Base-by-base conservation (phyloP, 2,329 filamentous ascomycete genomes). In the Colletotrichum ledebouriae region DNA sequence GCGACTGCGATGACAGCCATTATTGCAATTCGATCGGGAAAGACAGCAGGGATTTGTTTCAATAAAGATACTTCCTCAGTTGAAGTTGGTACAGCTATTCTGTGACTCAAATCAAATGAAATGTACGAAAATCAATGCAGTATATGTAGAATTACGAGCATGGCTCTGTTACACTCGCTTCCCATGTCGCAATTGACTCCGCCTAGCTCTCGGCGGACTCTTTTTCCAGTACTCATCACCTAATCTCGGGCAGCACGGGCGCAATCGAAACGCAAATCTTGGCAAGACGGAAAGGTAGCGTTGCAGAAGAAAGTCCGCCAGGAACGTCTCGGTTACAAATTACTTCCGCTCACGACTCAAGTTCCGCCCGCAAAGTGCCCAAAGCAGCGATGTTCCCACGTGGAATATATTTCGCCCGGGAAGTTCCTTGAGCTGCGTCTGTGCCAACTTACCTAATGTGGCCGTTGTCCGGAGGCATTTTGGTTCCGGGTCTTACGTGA, bases 1-100 rank as follows among this genome's bases (percentile, higher is more conserved):
- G 81, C 81, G 15, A 86, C 78, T 57, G 81, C 84, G 44, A 86
- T 75, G 20, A 79, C 73, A 13, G 52, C 58, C 69, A 70, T 70
- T 25, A 44, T 52, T 15, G 6, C 20, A 10, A 11, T 53, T 11
- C 13, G 17, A 41, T 6, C 1, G 12, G 17, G 17, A 2, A 37
- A 37, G 50, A n/a, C 12, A n/a, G 25, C 25, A 6, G 25, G 6
- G 25, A 22, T 29, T 29, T 29, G 25, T 29, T 29, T 29, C 25
- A 4, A 29, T 29, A 29, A 29, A 29, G 25, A 29, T 29, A 6
- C 25, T 29, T 29, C 25, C 6, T 29, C 25, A 6, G 25, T 6
- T 29, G 25, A 6, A 29, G 1, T 29, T 29, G 5, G 1, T 29
- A 6, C 4, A 29, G 25, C 25, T 22, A 22, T 22, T 22, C 22